Percentiles rank a stretch among this genome's conserved stretches.
Evolutionary conservation across 2,329 filamentous ascomycete genomes (phyloP).

Genomic region (Grosmannia serpens): DNA sequence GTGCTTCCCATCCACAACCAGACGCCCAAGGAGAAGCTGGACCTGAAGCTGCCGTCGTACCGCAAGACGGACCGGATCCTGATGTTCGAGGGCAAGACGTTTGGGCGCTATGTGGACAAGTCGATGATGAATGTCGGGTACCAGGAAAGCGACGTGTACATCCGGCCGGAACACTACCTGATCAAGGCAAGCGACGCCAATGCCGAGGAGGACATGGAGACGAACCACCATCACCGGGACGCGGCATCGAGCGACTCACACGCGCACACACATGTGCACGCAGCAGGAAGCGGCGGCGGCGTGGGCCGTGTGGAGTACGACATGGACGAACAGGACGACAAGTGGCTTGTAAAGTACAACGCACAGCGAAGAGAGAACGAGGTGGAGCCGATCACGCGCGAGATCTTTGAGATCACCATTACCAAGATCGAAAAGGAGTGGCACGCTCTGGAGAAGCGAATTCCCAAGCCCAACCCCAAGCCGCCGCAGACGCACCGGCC

Average conservation of each 20-base stretch:
- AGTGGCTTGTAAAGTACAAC: constrained; percentile 86
- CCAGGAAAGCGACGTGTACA: constrained; percentile 85
- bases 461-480: constrained; percentile 94
- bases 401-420: constrained; percentile 94
- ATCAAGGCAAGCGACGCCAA: constrained; percentile 51
- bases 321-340: constrained; percentile 98
- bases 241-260: constrained; percentile 8
- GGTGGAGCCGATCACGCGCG: constrained; percentile 75
- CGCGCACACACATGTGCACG: neutral
- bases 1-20: constrained; percentile 69
- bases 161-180: constrained; percentile 62
- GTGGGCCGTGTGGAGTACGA: constrained; percentile 92
- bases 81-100: constrained; percentile 72
- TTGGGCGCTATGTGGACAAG: constrained; percentile 87
- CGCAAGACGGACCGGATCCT: constrained; percentile 69
- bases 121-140: constrained; percentile 94
- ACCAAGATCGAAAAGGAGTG: constrained; percentile 99
- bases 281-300: constrained; percentile 21
- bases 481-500: constrained; percentile 90
- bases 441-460: constrained; percentile 90
- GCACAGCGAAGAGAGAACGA: constrained; percentile 59
- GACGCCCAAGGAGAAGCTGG: constrained; percentile 68
- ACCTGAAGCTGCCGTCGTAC: constrained; percentile 64
- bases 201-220: constrained; percentile 47
- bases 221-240: constrained; percentile 13